phyloP scores from a whole-genome alignment of 441 rosid genomes.

The Biscutella auriculata region DNA sequence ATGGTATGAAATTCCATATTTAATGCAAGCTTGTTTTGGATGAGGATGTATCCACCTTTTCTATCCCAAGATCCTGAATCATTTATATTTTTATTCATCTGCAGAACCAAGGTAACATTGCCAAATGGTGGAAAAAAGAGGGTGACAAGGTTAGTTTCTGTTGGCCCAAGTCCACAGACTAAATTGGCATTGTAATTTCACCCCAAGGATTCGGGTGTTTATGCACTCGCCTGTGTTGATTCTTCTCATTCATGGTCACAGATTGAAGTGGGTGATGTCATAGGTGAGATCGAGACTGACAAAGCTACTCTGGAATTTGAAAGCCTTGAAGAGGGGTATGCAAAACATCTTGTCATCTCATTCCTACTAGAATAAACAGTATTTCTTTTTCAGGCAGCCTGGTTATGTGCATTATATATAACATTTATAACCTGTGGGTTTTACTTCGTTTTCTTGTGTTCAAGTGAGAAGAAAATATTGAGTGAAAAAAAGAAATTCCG shows the following conservation, averaged over 20 bases:
- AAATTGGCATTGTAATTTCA: constrained; percentile 1
- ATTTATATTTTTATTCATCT: constrained; percentile 21
- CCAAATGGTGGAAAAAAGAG: constrained; percentile 86
- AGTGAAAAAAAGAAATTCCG: neutral
- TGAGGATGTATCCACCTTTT: constrained; percentile 7
- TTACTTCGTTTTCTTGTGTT: neutral
- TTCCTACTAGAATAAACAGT: neutral
- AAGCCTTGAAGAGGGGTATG: constrained; percentile 93
- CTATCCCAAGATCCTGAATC: constrained; percentile 10
- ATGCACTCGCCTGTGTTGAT: constrained; percentile 3
- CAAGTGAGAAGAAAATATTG: constrained; percentile 9
- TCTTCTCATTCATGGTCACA: constrained; percentile 29
- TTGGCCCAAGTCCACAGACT: constrained; percentile 17
- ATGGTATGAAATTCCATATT: constrained; percentile 46
- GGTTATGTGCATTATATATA: constrained; percentile 1
- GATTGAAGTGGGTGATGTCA: constrained; percentile 92
- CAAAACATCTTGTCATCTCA: constrained; percentile 11
- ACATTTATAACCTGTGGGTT: constrained; percentile 2
- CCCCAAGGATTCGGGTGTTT: constrained; percentile 3
- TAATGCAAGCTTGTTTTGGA: constrained; percentile 11
- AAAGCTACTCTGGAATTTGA: constrained; percentile 97
- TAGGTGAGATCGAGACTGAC: constrained; percentile 98
- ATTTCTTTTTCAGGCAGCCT: neutral
- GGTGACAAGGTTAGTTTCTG: constrained; percentile 74
- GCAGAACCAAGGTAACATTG: constrained; percentile 85